Conservation (phyloP, 1,284 basidiomycete species). For the Apiotrichum domesticum region DNA sequence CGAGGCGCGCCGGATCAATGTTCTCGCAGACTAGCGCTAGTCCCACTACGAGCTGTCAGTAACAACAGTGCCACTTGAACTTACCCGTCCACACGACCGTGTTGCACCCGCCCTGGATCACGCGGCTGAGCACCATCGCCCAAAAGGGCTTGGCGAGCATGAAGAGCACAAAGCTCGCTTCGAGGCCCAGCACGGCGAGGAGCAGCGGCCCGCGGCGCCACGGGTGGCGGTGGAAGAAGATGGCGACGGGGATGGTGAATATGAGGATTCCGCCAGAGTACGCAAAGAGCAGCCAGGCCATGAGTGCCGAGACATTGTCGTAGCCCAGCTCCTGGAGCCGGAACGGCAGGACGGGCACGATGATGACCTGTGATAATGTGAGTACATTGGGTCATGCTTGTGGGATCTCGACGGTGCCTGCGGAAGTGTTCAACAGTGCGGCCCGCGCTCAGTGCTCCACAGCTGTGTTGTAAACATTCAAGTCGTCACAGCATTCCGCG, state of each 20-base stretch:
- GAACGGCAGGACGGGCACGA: slow-evolving; percentile 64
- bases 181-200: slow-evolving; percentile 42
- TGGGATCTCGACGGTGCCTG: too few relatives aligned
- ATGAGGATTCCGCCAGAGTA: slow-evolving; percentile 38
- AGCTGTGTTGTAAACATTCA: too few relatives aligned
- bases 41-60: slow-evolving; percentile 4
- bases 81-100: slow-evolving; percentile 71
- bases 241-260: slow-evolving; percentile 64
- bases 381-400: not conserved
- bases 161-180: slow-evolving; percentile 57
- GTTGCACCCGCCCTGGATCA: slow-evolving; percentile 65
- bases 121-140: slow-evolving; percentile 64
- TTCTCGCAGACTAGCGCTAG: slow-evolving; percentile 55
- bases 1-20: slow-evolving; percentile 56
- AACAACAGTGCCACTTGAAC: slow-evolving; percentile 55
- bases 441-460: too few relatives aligned
- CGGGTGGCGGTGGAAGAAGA: slow-evolving; percentile 56
- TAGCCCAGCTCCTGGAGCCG: slow-evolving; percentile 30
- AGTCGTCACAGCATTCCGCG: not conserved
- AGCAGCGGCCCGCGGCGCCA: slow-evolving; percentile 58
- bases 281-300: slow-evolving; percentile 38
- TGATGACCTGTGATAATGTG: slow-evolving; percentile 25
- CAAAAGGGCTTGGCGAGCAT: slow-evolving; percentile 68
- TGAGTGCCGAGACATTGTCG: slow-evolving; percentile 31
- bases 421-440: too few relatives aligned